phyloP scores from a whole-genome alignment of 116 monocot genomes.

The Zostera marina region DNA sequence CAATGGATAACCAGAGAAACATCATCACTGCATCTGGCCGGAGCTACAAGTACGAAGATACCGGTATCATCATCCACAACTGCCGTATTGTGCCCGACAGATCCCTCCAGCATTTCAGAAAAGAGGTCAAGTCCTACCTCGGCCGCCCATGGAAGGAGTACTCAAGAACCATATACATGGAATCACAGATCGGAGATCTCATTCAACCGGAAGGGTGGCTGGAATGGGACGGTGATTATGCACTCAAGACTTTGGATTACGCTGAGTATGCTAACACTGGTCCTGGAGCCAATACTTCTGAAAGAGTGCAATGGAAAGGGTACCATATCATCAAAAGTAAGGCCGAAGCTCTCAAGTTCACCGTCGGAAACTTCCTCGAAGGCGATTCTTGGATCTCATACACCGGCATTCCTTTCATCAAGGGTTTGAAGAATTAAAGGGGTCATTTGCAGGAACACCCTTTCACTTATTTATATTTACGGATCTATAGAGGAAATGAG shows the following conservation, averaged over 20 bases:
- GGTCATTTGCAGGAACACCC: too few species aligned
- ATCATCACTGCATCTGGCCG: constrained; percentile 66
- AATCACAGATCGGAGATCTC: constrained; percentile 57
- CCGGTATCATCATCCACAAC: constrained; percentile 68
- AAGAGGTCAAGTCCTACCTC: constrained; percentile 48
- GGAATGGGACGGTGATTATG: constrained; percentile 40
- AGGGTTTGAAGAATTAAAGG: constrained; percentile 27
- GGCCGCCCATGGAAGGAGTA: constrained; percentile 85
- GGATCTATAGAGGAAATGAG: too few species aligned
- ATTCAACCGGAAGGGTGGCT: constrained; percentile 68
- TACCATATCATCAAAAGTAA: constrained; percentile 24
- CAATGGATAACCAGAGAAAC: constrained; percentile 60
- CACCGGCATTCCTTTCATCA: constrained; percentile 17
- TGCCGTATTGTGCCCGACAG: constrained; percentile 61
- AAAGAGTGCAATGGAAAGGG: constrained; percentile 44
- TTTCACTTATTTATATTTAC: too few species aligned
- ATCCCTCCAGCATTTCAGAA: constrained; percentile 25
- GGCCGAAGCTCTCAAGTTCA: constrained; percentile 30
- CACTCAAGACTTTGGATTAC: constrained; percentile 47
- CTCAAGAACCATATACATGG: constrained; percentile 69
- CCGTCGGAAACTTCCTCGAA: constrained; percentile 19
- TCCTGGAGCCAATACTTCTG: constrained; percentile 26
- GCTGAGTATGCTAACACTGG: constrained; percentile 80
- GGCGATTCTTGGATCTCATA: constrained; percentile 28
- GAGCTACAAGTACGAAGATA: constrained; percentile 11